A percentile compares a stretch with the other conserved stretches of the same genome.
Conservation (phyloP, 2,329 filamentous ascomycete species). For the Apiospora koreana region DNA sequence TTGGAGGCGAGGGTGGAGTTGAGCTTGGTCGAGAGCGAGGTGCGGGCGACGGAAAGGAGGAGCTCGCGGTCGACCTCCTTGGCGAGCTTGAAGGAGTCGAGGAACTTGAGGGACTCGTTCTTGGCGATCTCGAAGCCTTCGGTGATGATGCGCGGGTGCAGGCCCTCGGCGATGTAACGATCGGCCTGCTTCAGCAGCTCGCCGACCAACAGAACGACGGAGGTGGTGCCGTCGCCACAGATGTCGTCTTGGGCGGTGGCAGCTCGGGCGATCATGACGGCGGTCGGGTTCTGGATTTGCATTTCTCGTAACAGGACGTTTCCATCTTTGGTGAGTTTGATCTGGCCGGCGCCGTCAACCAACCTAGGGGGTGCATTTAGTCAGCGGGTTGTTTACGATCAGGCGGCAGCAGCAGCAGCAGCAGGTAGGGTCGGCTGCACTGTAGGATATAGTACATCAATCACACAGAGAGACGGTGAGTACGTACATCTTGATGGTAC, state of each 20-base stretch:
- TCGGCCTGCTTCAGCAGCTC: slow-evolving; percentile 98
- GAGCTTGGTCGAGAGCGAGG: slow-evolving; percentile 93
- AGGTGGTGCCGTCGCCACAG: slow-evolving; percentile 95
- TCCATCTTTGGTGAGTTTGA: slow-evolving; percentile 96
- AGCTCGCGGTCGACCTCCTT: slow-evolving; percentile 91
- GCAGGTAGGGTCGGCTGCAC: background rate
- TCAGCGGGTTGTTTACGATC: background rate
- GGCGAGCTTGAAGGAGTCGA: slow-evolving; percentile 89
- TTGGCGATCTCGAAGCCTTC: slow-evolving; percentile 98
- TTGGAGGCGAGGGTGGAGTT: slow-evolving; percentile 86
- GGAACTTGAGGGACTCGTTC: slow-evolving; percentile 89
- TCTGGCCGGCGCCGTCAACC: slow-evolving; percentile 74
- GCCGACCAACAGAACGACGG: slow-evolving; percentile 90
- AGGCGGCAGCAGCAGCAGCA: slow-evolving; percentile 1
- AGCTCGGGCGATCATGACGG: slow-evolving; percentile 79
- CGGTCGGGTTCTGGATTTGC: slow-evolving; percentile 98
- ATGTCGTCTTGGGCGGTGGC: slow-evolving; percentile 99
- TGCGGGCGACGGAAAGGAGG: slow-evolving; percentile 87
- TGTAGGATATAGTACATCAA: background rate
- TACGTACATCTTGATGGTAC: slow-evolving; percentile 90
- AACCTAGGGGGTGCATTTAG: slow-evolving; percentile 45
- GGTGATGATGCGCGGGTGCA: slow-evolving; percentile 94
- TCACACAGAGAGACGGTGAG: slow-evolving; percentile 10
- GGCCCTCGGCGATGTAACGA: slow-evolving; percentile 92
- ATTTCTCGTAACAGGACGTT: slow-evolving; percentile 79